Evolutionary conservation across 208 protist genomes (phyloP).

Genomic region (Leishmania mexicana): DNA sequence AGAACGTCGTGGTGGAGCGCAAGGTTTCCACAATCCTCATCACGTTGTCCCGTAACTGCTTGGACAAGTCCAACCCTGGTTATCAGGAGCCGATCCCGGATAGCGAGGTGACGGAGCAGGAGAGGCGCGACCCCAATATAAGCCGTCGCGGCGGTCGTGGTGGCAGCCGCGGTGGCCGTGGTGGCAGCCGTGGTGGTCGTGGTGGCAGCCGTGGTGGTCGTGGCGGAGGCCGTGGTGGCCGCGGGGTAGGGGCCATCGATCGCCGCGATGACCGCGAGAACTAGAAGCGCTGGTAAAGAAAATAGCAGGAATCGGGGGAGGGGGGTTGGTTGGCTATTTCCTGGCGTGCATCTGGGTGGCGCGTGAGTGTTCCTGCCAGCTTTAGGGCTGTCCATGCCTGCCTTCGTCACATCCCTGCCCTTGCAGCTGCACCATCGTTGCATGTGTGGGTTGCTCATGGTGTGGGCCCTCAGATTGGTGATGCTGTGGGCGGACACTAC

Average conservation of each 20-base stretch:
- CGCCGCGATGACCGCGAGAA: conserved; percentile 33
- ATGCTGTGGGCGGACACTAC: not conserved
- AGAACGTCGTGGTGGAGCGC: conserved; percentile 78
- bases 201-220: conserved; percentile 31
- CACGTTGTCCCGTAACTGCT: conserved; percentile 84
- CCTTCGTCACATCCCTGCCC: not conserved
- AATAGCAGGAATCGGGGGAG: conserved; percentile 1
- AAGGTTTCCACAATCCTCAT: conserved; percentile 91
- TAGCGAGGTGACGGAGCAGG: conserved; percentile 87
- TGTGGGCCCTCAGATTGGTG: not conserved
- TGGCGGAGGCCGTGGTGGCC: conserved; percentile 35
- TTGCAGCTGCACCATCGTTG: not conserved
- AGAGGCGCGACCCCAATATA: conserved; percentile 57
- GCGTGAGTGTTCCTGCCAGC: not conserved
- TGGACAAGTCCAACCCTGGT: conserved; percentile 85
- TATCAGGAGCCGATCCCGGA: conserved; percentile 92
- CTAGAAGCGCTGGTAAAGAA: not conserved
- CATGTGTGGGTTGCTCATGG: not conserved
- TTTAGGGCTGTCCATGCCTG: not conserved
- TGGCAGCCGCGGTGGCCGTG: conserved; percentile 34
- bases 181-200: conserved; percentile 34
- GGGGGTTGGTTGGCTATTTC: not conserved
- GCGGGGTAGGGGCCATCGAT: conserved; percentile 33
- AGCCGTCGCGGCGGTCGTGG: conserved; percentile 36
- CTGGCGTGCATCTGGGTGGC: not conserved